phyloP scores from a whole-genome alignment of 148 eudicot species.

The Persicaria maculosa region DNA sequence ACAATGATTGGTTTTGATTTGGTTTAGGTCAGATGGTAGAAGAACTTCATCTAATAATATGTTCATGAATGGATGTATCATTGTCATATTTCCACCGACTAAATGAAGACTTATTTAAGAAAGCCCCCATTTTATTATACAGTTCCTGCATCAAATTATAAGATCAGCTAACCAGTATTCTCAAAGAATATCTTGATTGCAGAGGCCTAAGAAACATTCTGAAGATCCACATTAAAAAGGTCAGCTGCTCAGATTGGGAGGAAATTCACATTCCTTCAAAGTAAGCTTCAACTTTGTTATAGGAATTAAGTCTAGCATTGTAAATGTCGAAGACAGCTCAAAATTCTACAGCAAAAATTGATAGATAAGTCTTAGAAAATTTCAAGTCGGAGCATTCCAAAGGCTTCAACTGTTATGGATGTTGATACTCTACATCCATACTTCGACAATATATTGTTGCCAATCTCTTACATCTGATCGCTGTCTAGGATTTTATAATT shows the following conservation, averaged over 20 bases:
- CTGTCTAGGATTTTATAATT: neutral
- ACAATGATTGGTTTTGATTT: neutral
- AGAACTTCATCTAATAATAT: neutral
- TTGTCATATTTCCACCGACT: neutral
- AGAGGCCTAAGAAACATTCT: conserved; percentile 85
- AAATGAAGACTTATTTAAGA: neutral
- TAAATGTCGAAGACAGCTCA: neutral
- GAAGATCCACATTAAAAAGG: conserved; percentile 54
- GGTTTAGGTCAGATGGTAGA: neutral
- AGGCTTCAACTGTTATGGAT: neutral
- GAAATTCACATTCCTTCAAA: conserved; percentile 68
- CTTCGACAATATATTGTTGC: neutral
- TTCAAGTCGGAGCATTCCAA: neutral
- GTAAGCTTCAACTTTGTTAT: conserved; percentile 30
- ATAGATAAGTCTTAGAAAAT: neutral
- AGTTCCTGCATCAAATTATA: neutral
- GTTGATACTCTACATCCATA: neutral
- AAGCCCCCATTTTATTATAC: neutral
- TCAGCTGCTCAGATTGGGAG: conserved; percentile 69
- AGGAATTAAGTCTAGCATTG: neutral
- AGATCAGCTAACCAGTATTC: neutral
- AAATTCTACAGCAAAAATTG: neutral
- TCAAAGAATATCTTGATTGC: conserved; percentile 21
- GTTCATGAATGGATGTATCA: neutral
- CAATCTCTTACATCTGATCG: neutral